Percentiles rank a stretch among this genome's conserved stretches.
phyloP scores from a whole-genome alignment of 768 basidiomycete species.

The Pluteus cervinus region DNA sequence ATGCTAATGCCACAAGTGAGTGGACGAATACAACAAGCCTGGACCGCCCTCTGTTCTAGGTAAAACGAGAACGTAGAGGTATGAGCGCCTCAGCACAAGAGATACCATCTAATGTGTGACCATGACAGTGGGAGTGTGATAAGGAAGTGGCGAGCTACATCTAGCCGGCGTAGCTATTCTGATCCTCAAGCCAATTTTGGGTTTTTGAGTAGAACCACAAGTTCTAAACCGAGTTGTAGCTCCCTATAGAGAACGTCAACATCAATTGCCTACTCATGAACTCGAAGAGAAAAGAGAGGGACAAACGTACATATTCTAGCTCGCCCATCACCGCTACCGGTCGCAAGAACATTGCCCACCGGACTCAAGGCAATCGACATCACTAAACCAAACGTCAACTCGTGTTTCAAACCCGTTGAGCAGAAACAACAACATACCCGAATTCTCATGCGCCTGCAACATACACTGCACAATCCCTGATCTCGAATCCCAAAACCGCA shows the following conservation, averaged over 20 bases:
- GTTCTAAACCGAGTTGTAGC: too few species aligned
- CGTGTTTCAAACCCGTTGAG: not conserved
- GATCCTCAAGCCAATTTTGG: too few species aligned
- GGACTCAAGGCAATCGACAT: conserved; percentile 45
- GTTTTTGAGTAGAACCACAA: too few species aligned
- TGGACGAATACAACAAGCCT: too few species aligned
- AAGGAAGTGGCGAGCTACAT: too few species aligned
- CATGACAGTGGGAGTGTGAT: too few species aligned
- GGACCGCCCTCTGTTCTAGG: too few species aligned
- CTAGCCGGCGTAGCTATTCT: too few species aligned
- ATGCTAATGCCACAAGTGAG: too few species aligned
- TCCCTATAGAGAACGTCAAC: conserved; percentile 15
- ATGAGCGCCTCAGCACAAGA: too few species aligned
- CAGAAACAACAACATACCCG: conserved; percentile 28
- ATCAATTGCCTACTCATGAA: conserved; percentile 9
- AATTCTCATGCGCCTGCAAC: conserved; percentile 59
- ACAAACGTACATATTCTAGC: conserved; percentile 44
- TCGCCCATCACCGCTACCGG: conserved; percentile 48
- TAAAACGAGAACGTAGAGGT: too few species aligned
- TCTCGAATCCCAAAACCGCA: conserved; percentile 75
- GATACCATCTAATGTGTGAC: too few species aligned
- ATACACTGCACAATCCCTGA: conserved; percentile 67
- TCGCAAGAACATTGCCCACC: conserved; percentile 38
- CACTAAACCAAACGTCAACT: conserved; percentile 20
- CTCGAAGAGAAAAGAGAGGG: conserved; percentile 1